Evolutionary conservation across 257 asterid species (phyloP), one percentile per base, ranked within the genome.

Genomic region (Forsythia viridissima): DNA sequence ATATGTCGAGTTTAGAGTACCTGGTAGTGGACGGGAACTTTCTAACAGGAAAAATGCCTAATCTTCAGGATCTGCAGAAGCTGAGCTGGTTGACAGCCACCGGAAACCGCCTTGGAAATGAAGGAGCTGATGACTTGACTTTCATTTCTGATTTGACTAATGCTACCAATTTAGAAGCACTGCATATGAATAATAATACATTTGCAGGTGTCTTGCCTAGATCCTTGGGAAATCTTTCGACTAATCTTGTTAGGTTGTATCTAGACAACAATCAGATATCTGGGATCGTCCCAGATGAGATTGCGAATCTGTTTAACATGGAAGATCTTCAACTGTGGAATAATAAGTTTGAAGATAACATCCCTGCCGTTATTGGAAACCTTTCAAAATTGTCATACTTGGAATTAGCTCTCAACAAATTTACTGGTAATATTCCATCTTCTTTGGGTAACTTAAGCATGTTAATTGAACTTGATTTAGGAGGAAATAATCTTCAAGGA

Each of bases 171-270:
- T 38, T 82, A 39, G 66, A 70, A 38, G 18, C 43, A 30, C 40
- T 82, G 18, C 68, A 82, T 1, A 37, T 77, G 1, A 76, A 73
- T 21, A 15, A 44, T 1, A 82, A 82, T 66, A 21, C 30, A 8
- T 82, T 82, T 55, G 59, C 39, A 0, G 85, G 82, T 8, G 18
- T 21, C 9, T 7, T 82, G 73, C 82, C 82, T 3, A 40, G 6
- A 18, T 15, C 79, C 18, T 8, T 82, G 20, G 81, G 72, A 6
- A 77, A 77, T 46, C 79, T 82, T 15, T 82, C 85, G 0, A 55
- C 24, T 15, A 73, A 20, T 20, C 66, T 82, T 75, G 73, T 44
- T 6, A 52, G 51, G 8, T 57, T 82, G 67, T 75, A 46, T 18
- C 71, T 82, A 4, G 78, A 72, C 30, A 30, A 15, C 3, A 77